Evolutionary conservation across 2,329 filamentous ascomycete genomes (phyloP), one percentile per base, ranked within the genome.

Genomic region (Aquanectria penicillioides): DNA sequence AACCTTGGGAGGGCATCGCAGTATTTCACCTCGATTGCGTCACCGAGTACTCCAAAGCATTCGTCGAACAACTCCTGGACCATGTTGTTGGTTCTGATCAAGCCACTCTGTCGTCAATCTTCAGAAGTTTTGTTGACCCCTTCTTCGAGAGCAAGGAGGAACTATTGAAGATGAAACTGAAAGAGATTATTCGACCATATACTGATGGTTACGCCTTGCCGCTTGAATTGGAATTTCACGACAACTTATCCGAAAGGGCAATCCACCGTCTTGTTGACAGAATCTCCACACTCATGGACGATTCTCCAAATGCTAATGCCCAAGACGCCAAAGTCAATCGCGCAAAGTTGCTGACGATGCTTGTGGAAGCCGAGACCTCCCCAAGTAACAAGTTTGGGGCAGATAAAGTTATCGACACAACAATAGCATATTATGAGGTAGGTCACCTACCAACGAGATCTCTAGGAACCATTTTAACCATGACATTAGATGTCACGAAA

Each of bases 371-470:
- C 0, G 47, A 64, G 4, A 55, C 64, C 5, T 64, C 61, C 5
- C 63, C 66, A 15, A 47, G 44, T 4, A 60, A 60, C 48, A 71
- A 71, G 13, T 79, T 78, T 41, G 76, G 73, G 1, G 75, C 73
- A 0, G 72, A 76, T 1, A 75, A 74, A 2, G 70, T 80, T 2
- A 75, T 83, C 38, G 76, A 83, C 44, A 79, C 78, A 61, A 78
- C 80, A 67, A 62, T 77, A 44, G 72, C 73, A 0, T 80, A 81
- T 56, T 83, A 82, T 57, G 71, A 79, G 61, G 80, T 82, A 55
- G 31, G 2, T n/a, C n/a, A n/a, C n/a, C 6, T 0, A 38, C 7
- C 4, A n/a, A 1, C 3, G 1, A 3, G 5, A 11, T 2, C 2
- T 9, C 15, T 20, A 3, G 15, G 18, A 12, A 12, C 1, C 2